These are phyloP conservation scores for Blastomyces parvus DNA, from an alignment of 2,329 filamentous ascomycete species.

Conservation along the genomic window DNA sequence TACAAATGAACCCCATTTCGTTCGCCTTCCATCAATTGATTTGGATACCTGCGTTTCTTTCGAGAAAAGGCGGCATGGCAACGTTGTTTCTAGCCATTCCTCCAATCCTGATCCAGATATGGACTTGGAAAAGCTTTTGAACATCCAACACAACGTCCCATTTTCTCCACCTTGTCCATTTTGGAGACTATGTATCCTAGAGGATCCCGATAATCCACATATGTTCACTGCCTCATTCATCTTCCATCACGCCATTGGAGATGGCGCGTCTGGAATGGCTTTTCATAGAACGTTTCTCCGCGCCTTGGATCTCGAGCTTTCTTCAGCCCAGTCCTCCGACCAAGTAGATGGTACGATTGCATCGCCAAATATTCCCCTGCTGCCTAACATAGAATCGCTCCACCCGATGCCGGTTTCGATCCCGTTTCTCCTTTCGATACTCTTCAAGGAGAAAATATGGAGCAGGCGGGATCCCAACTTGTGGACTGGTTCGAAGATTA, in stretches of 20 bases:
- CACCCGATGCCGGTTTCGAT: constrained; percentile 33
- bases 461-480: constrained; percentile 21
- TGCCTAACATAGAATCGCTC: constrained; percentile 34
- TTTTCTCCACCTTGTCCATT: constrained; percentile 32
- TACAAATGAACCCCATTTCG: constrained; percentile 35
- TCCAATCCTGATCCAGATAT: constrained; percentile 22
- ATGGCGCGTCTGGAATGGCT: constrained; percentile 38
- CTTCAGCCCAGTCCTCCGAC: constrained; percentile 7
- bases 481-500: constrained; percentile 30
- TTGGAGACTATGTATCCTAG: constrained; percentile 38
- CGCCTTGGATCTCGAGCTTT: constrained; percentile 23
- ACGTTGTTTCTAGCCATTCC: constrained; percentile 1
- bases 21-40: constrained; percentile 36
- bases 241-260: constrained; percentile 42
- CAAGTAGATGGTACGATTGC: constrained; percentile 17
- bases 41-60: constrained; percentile 33
- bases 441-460: constrained; percentile 29
- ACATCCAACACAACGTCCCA: constrained; percentile 34
- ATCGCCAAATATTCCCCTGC: constrained; percentile 24
- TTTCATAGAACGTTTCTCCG: constrained; percentile 38
- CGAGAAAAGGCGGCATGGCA: constrained; percentile 18
- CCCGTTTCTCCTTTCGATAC: constrained; percentile 25
- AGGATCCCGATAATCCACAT: constrained; percentile 15
- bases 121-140: constrained; percentile 35
- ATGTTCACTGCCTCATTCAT: constrained; percentile 39